Percentiles rank a stretch among this genome's conserved stretches.
These are phyloP conservation scores for Zygoascus flipseniorum DNA, from an alignment of 805 yeast species.

Conservation along the genomic window DNA sequence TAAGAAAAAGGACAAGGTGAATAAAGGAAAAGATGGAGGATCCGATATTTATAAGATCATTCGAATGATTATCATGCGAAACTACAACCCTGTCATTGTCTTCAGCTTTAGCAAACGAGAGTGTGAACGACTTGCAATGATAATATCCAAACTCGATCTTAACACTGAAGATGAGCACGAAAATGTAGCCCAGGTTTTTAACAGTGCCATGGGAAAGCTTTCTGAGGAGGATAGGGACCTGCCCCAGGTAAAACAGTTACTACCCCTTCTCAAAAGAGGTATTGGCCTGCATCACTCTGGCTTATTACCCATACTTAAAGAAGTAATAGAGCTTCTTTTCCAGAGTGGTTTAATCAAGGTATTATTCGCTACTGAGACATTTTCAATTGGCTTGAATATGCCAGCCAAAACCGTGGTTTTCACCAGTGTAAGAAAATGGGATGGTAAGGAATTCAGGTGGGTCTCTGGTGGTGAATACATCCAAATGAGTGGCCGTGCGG, in stretches of 20 bases:
- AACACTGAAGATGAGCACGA: constrained; percentile 91
- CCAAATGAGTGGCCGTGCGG: constrained; percentile 99
- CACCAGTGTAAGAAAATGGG: constrained; percentile 97
- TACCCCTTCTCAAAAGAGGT: constrained; percentile 87
- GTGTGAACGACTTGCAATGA: constrained; percentile 88
- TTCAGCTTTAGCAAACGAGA: constrained; percentile 97
- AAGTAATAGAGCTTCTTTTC: constrained; percentile 89
- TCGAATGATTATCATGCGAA: constrained; percentile 94
- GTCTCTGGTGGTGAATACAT: constrained; percentile 99
- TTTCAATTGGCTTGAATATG: constrained; percentile 97
- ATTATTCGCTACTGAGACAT: constrained; percentile 94
- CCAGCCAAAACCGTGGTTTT: constrained; percentile 99
- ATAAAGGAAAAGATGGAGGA: constrained; percentile 84
- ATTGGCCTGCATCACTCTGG: constrained; percentile 99
- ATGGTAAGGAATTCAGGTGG: constrained; percentile 96
- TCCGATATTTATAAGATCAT: constrained; percentile 95
- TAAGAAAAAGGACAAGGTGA: constrained; percentile 72
- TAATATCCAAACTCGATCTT: constrained; percentile 93
- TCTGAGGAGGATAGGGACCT: constrained; percentile 87
- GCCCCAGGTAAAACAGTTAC: constrained; percentile 88
- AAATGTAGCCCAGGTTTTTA: constrained; percentile 80
- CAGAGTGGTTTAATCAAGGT: constrained; percentile 96
- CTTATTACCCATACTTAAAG: constrained; percentile 82
- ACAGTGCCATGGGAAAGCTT: constrained; percentile 77
- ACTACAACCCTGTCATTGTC: constrained; percentile 95